phyloP scores from a whole-genome alignment of 1,139 yeast species.

The Lodderomyces parapsilosis region DNA sequence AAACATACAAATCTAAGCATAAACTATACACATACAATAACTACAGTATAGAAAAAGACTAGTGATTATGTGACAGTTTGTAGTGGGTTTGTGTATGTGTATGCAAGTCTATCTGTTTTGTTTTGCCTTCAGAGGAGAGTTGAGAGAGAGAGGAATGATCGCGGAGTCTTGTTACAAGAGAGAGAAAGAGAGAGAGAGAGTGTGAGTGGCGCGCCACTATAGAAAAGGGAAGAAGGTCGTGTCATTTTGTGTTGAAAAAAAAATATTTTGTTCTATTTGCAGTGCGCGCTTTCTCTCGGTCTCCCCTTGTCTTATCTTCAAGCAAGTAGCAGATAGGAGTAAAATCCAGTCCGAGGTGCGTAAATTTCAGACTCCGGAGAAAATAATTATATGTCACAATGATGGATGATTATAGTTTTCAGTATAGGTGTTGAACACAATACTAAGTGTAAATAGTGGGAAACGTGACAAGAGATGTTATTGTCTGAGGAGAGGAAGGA shows the following conservation, averaged over 20 bases:
- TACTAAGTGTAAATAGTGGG: not conserved
- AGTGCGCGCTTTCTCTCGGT: not conserved
- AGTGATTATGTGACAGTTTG: not conserved
- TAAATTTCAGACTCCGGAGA: slow-evolving; percentile 1
- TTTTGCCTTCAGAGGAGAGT: not conserved
- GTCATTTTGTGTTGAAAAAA: not conserved
- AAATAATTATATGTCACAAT: not conserved
- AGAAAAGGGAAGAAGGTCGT: slow-evolving; percentile 1
- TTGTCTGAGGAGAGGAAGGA: not conserved
- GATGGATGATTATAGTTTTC: not conserved
- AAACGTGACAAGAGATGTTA: not conserved
- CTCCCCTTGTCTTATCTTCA: not conserved
- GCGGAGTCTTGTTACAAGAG: slow-evolving; percentile 1
- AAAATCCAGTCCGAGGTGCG: slow-evolving; percentile 1
- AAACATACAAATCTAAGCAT: not conserved
- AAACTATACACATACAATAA: not conserved
- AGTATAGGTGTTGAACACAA: not conserved
- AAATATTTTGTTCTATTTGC: too few species aligned
- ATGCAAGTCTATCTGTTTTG: not conserved
- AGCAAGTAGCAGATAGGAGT: not conserved
- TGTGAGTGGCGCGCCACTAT: slow-evolving; percentile 2
- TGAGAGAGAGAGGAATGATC: not conserved
- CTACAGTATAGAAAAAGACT: not conserved
- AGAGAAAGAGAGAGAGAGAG: slow-evolving; percentile 5
- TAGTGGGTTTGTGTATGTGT: not conserved